Evolutionary conservation across 2,329 filamentous ascomycete genomes (phyloP).

Genomic region (Penicillium sp.): DNA sequence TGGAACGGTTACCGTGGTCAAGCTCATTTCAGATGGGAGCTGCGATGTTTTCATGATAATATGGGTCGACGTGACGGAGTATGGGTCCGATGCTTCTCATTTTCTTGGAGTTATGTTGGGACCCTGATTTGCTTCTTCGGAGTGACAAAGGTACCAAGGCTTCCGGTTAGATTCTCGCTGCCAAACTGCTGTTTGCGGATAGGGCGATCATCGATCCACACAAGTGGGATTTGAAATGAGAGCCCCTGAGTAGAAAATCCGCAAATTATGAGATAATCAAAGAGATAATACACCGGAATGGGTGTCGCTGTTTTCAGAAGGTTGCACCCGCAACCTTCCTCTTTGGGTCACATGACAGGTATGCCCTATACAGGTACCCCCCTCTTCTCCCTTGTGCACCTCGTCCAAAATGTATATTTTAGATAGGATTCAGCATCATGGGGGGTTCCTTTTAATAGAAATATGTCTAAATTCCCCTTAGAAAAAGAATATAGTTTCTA

Average conservation of each 20-base stretch:
- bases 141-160: slow-evolving; percentile 1
- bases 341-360: slow-evolving; percentile 14
- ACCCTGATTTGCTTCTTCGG: background rate
- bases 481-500: too few species aligned
- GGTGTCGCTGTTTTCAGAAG: slow-evolving; percentile 25
- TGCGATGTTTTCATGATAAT: background rate
- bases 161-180: slow-evolving; percentile 4
- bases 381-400: background rate
- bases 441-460: too few species aligned
- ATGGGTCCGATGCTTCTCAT: background rate
- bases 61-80: background rate
- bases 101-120: slow-evolving; percentile 4
- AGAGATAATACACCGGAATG: background rate
- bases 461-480: too few species aligned
- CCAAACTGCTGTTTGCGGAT: slow-evolving; percentile 22
- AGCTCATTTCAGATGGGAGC: background rate
- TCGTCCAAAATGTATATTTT: background rate
- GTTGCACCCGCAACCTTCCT: slow-evolving; percentile 20
- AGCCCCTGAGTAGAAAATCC: background rate
- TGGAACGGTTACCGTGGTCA: slow-evolving; percentile 25
- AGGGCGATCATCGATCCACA: background rate
- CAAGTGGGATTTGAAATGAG: background rate
- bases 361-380: slow-evolving; percentile 15
- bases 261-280: background rate
- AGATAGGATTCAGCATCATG: too few species aligned